Conservation (phyloP, 2,329 filamentous ascomycete species). For the Trichophyton verrucosum region DNA sequence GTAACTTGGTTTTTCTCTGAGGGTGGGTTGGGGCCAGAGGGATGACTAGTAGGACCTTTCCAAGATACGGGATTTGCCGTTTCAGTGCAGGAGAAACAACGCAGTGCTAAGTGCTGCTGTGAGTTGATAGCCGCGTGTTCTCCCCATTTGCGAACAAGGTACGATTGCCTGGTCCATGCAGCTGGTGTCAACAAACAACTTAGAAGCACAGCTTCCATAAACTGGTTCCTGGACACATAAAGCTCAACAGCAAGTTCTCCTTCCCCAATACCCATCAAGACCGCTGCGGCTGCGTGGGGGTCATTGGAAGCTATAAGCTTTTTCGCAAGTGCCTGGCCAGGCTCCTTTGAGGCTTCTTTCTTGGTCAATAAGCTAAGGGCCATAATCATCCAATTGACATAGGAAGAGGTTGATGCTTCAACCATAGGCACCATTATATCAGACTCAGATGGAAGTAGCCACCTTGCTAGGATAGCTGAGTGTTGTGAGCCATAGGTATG, state of each 20-base stretch:
- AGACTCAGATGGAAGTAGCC: conserved; percentile 74
- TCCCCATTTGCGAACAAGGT: conserved; percentile 87
- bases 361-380: conserved; percentile 79
- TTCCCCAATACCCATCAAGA: conserved; percentile 85
- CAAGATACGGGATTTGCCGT: conserved; percentile 75
- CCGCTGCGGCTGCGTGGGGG: conserved; percentile 80
- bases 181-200: conserved; percentile 69
- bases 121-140: conserved; percentile 78
- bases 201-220: conserved; percentile 84
- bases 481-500: conserved; percentile 63
- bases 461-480: conserved; percentile 75
- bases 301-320: conserved; percentile 80
- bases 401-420: conserved; percentile 72
- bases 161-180: conserved; percentile 84
- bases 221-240: conserved; percentile 81
- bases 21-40: conserved; percentile 42
- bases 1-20: conserved; percentile 22
- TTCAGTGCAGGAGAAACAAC: conserved; percentile 85
- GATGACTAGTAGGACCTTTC: conserved; percentile 68
- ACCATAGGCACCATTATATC: conserved; percentile 68
- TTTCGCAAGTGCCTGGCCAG: conserved; percentile 82
- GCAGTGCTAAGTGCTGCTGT: conserved; percentile 78
- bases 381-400: conserved; percentile 92
- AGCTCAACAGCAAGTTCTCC: conserved; percentile 91
- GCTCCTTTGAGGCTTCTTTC: conserved; percentile 68